Base-by-base conservation (phyloP, 106 monocot genomes). In the Vanilla planifolia region DNA sequence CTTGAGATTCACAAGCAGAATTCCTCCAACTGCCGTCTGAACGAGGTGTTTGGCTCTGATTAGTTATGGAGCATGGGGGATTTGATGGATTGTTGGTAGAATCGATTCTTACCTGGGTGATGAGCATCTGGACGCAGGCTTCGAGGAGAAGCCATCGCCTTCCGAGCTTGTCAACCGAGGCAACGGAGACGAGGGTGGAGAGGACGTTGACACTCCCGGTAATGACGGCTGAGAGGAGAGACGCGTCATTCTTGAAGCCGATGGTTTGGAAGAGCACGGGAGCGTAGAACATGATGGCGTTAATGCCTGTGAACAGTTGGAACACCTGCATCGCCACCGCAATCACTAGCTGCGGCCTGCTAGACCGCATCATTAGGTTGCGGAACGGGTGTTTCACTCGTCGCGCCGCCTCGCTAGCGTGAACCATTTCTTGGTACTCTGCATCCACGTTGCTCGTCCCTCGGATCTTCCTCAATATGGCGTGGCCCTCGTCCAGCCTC, bases 251-350 rank as follows among this genome's bases (percentile, higher is more conserved):
- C 59, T 73, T 73, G 29, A 73, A 73, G 4, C 73, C 73, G n/a
- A 73, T 4, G 21, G 65, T 50, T 37, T 73, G 48, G 39, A 73
- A 73, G 39, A 73, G 58, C 21, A 73, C 43, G 0, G 73, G 73
- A 0, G 65, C 65, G 22, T 73, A 73, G 45, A 73, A 73, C 59
- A 73, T 65, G 32, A 66, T 66, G 10, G 59, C 58, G 22, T 73
- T 73, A 3, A 65, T 65, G 27, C 73, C 73, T 0, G 73, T 73
- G 36, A 73, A 66, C 47, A 66, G 73, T 33, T 65, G 56, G 43
- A 73, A 73, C 7, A 66, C 30, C 46, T 58, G 65, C 26, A 73
- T 44, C 7, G 17, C 20, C 2, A 66, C 4, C 8, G 59, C 65
- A 14, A 73, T 66, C 45, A 66, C 66, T 2, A 73, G 65, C 50